Conservation (phyloP, 2,329 filamentous ascomycete species). For the Fusarium bactridioides region DNA sequence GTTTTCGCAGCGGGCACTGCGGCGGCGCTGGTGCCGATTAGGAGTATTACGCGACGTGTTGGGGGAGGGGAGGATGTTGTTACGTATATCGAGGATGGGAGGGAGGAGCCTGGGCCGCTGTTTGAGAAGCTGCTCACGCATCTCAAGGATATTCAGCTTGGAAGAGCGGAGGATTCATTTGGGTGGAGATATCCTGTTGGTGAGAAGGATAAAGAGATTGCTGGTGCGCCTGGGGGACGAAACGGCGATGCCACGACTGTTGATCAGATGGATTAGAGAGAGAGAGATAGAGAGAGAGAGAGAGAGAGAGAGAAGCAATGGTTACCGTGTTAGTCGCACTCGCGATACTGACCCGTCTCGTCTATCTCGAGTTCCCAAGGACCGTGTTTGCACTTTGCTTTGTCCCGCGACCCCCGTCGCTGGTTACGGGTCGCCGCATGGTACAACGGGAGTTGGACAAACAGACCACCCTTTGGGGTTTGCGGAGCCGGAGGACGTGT, state of each 20-base stretch:
- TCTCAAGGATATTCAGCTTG: conserved; percentile 86
- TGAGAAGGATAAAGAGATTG: conserved; percentile 55
- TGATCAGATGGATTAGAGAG: conserved; percentile 45
- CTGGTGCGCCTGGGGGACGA: conserved; percentile 28
- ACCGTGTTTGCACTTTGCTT: conserved; percentile 29
- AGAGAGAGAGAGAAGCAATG: neutral
- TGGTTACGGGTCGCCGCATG: conserved; percentile 31
- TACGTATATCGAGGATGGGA: conserved; percentile 61
- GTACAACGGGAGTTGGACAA: conserved; percentile 27
- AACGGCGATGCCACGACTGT: conserved; percentile 42
- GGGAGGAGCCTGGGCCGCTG: conserved; percentile 76
- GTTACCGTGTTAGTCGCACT: conserved; percentile 19
- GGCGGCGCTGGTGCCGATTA: conserved; percentile 89
- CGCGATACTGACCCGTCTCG: conserved; percentile 34
- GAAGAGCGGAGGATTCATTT: conserved; percentile 78
- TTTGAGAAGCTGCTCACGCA: conserved; percentile 76
- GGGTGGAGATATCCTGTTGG: conserved; percentile 70
- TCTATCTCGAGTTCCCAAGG: conserved; percentile 30
- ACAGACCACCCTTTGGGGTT: conserved; percentile 28
- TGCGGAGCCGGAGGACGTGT: conserved; percentile 31
- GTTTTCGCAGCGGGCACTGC: conserved; percentile 93
- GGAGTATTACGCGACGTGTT: conserved; percentile 79
- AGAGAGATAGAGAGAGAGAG: neutral
- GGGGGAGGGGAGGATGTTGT: conserved; percentile 56
- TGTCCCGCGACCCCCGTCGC: conserved; percentile 28